Base-by-base conservation (phyloP, 1,284 basidiomycete genomes). In the Volvariella volvacea region DNA sequence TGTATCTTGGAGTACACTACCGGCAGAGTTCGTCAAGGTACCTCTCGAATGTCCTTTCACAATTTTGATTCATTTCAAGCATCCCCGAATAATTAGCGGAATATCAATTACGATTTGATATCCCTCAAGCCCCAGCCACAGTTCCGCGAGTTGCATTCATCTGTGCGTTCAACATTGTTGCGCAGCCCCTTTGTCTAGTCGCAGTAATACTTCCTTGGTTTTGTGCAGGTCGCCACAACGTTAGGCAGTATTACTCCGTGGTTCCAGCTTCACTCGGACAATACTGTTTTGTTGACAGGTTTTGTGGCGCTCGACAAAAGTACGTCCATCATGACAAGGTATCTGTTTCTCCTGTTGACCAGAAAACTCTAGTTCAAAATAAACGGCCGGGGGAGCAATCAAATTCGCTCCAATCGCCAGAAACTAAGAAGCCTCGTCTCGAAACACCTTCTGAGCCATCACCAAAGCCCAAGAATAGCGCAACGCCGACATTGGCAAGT, bases 1-100 rank as follows among this genome's bases (percentile, higher is more conserved):
- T n/a, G 60, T 79, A 7, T 71, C 68, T 2, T 88, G 85, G 86
- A 73, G 78, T n/a, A 67, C 70, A 1, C 56, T 88, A 1, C 76
- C 83, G 1, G 40, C 50, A 3, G 85, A 87, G 55, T 55, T 88
- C 16, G 75, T 70, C 44, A 83, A 82, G 67, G 85, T 79, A 36
- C 6, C 34, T 15, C n/a, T 6, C 19, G 6, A 15, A 14, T 63
- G 55, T 33, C 19, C 38, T 20, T 12, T 21, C 2, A 25, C 16
- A 2, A 22, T 9, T 22, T 25, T 21, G 3, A 14, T 3, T 42
- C 1, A 16, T 22, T 2, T 16, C 22, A 41, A 31, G 20, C 30
- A 22, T 22, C 36, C 7, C 2, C 6, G 14, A 12, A 20, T 17
- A 28, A 16, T 15, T 20, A 46, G 45, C 36, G 45, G 19, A 42